These are phyloP conservation scores for Nitzschia palea DNA, from an alignment of 108 stramenopile genomes.

Conservation along the genomic window DNA sequence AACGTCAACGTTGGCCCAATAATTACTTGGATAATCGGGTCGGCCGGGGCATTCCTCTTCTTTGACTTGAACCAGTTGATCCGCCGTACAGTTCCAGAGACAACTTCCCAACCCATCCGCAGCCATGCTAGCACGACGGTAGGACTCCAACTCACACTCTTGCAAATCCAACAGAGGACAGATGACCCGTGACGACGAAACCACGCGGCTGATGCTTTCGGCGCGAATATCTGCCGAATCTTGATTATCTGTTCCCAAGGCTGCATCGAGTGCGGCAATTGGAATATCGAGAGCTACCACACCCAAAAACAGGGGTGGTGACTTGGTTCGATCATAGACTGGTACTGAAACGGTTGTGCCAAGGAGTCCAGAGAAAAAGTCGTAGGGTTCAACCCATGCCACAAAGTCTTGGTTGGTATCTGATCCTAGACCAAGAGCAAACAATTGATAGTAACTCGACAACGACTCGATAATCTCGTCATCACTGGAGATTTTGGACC, in stretches of 20 bases:
- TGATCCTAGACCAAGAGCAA: conserved; percentile 52
- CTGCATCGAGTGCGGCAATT: conserved; percentile 14
- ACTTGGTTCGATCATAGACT: conserved; percentile 48
- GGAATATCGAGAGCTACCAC: conserved; percentile 52
- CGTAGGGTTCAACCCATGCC: conserved; percentile 68
- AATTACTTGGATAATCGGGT: background rate
- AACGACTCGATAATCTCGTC: conserved; percentile 33
- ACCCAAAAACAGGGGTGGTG: conserved; percentile 49
- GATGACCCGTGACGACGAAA: background rate
- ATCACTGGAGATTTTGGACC: background rate
- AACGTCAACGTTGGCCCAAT: background rate
- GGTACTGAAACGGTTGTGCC: conserved; percentile 64
- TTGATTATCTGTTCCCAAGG: background rate
- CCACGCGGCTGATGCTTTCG: background rate
- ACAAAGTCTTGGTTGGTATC: conserved; percentile 42
- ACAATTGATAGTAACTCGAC: conserved; percentile 54
- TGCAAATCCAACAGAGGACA: background rate
- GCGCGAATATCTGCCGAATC: background rate
- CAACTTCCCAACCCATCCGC: background rate
- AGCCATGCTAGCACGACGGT: background rate
- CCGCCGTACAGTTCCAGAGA: background rate
- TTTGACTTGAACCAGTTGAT: background rate
- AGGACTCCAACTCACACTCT: background rate
- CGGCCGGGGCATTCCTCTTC: background rate
- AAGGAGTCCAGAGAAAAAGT: conserved; percentile 19